Evolutionary conservation across 2,329 filamentous ascomycete genomes (phyloP).

Genomic region (Hymenoscyphus infarciens): DNA sequence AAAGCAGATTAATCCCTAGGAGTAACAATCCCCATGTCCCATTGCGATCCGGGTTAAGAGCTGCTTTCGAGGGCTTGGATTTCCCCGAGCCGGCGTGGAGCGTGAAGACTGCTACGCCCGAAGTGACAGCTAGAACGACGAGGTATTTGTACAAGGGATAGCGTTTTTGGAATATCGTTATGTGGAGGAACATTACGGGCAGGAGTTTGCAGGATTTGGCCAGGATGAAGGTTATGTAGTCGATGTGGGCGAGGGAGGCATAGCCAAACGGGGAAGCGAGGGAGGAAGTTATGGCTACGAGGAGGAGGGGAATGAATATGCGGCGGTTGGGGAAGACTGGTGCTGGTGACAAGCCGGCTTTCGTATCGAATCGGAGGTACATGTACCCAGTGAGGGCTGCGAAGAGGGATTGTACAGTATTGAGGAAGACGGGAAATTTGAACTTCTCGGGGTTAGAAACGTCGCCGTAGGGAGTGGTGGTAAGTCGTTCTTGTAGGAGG

Average conservation of each 20-base stretch:
- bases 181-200: slow-evolving; percentile 96
- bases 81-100: slow-evolving; percentile 68
- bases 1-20: slow-evolving; percentile 83
- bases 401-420: slow-evolving; percentile 90
- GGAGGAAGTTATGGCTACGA: slow-evolving; percentile 83
- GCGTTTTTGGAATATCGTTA: slow-evolving; percentile 81
- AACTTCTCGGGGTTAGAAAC: slow-evolving; percentile 66
- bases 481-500: slow-evolving; percentile 94
- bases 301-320: slow-evolving; percentile 74
- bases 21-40: slow-evolving; percentile 77
- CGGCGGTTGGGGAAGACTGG: slow-evolving; percentile 72
- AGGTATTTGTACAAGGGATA: slow-evolving; percentile 97
- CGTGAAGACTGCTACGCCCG: slow-evolving; percentile 92
- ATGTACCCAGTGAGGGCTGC: slow-evolving; percentile 76
- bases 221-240: slow-evolving; percentile 97
- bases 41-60: slow-evolving; percentile 51
- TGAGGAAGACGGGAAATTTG: slow-evolving; percentile 91
- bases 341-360: slow-evolving; percentile 45
- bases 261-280: slow-evolving; percentile 96
- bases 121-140: slow-evolving; percentile 85
- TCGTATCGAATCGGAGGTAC: slow-evolving; percentile 71
- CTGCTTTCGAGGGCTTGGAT: slow-evolving; percentile 41
- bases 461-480: slow-evolving; percentile 80
- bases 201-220: slow-evolving; percentile 98
- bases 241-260: slow-evolving; percentile 85